Base-by-base conservation (phyloP, 768 basidiomycete species). In the Leccinum rimulosum region DNA sequence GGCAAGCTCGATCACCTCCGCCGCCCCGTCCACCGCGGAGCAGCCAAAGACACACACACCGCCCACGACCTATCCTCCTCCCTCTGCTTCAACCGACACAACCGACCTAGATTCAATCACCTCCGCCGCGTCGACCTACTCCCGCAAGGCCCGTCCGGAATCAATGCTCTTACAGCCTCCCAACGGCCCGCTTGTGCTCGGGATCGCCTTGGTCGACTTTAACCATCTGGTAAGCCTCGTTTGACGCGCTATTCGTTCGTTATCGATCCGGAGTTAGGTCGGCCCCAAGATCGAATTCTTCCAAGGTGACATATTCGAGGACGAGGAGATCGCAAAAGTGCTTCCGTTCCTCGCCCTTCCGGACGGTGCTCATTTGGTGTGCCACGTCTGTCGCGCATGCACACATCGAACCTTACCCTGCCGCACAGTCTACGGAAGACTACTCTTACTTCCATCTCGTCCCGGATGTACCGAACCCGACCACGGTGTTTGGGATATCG, bases 381-480 rank as follows among this genome's bases (percentile, higher is more conserved):
- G 48, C 31, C 55, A 17, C 61, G 25, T 53, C 33, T 31, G 30
- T 48, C 35, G 12, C 27, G 43, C 17, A 61, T 52, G 48, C 49
- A 45, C 49, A 45, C 43, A 58, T 69, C 48, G 2, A 61, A 17
- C 47, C 50, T 64, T 54, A 63, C 36, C 27, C 30, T 45, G 43
- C 52, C 51, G 50, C 19, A 19, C 52, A 67, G 66, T 64, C 63
- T 50, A 17, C 60, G 19, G 96, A 98, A 77, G 97, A 99, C 70
- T 98, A 98, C 70, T 93, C 92, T 0, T 98, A 98, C 73, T 99
- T 99, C 69, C 94, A 96, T 69, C 76, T 96, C 28, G 91, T 93
- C 8, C 89, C 89, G 25, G 79, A 84, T 12, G 82, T 85, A 10
- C 82, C 82, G 0, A 84, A 81, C 61, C 86, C 90, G 1, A 83